Evolutionary conservation across 1,139 yeast species (phyloP).

Genomic region (Waltiozyma sp.): DNA sequence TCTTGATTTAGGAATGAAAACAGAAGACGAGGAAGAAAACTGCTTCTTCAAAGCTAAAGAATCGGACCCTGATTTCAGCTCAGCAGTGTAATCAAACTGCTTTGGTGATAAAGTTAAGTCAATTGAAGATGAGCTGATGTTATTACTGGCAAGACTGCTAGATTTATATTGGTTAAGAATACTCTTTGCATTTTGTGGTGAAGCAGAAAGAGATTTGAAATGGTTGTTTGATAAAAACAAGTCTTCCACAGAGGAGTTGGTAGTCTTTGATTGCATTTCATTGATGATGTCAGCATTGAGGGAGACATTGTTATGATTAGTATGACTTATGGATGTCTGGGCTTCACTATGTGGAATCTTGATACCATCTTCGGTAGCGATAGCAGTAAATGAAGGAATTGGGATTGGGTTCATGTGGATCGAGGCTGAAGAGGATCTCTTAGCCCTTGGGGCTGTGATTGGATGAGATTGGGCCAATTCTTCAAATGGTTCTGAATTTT

Average conservation of each 20-base stretch:
- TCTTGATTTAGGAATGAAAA: conserved; percentile 18
- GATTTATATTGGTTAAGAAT: not conserved
- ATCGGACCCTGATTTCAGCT: not conserved
- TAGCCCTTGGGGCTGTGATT: conserved; percentile 10
- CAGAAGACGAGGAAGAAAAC: conserved; percentile 6
- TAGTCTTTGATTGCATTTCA: conserved; percentile 2
- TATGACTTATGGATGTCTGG: not conserved
- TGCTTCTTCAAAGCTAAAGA: not conserved
- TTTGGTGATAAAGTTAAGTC: not conserved
- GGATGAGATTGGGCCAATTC: conserved; percentile 11
- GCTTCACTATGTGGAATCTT: not conserved
- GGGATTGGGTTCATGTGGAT: conserved; percentile 6
- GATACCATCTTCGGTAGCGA: not conserved
- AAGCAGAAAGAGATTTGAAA: conserved; percentile 6
- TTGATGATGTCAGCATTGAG: not conserved
- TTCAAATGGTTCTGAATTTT: conserved; percentile 18
- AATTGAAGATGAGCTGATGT: not conserved
- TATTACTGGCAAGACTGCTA: not conserved
- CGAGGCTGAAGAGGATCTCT: conserved; percentile 7
- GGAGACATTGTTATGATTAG: not conserved
- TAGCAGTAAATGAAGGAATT: not conserved
- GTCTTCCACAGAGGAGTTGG: conserved; percentile 16
- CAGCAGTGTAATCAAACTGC: not conserved
- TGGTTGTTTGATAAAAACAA: conserved; percentile 7
- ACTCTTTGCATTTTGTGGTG: conserved; percentile 2